Conservation (phyloP, 129 eudicot genomes). For the Helianthus tuberosus region DNA sequence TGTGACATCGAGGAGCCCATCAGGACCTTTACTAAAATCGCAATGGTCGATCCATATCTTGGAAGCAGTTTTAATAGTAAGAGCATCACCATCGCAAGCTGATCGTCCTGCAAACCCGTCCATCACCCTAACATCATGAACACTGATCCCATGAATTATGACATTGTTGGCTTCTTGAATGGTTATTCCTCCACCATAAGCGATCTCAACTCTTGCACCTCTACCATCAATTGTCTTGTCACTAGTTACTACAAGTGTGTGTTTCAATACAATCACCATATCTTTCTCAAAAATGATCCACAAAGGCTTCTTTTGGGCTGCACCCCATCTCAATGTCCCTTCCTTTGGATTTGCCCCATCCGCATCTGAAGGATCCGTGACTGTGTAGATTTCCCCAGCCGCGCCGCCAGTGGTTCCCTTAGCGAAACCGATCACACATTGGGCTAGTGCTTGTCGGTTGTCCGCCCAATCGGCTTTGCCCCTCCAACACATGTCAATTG, state of each 20-base stretch:
- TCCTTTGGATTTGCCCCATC: constrained; percentile 45
- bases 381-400: constrained; percentile 50
- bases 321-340: constrained; percentile 73
- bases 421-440: constrained; percentile 63
- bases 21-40: constrained; percentile 46
- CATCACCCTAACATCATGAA: constrained; percentile 47
- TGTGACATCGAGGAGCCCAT: constrained; percentile 75
- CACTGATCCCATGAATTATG: constrained; percentile 59
- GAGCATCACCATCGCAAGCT: constrained; percentile 72
- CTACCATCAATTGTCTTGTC: constrained; percentile 82
- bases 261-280: constrained; percentile 53
- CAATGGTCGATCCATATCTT: constrained; percentile 75
- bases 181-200: constrained; percentile 67
- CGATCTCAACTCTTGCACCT: constrained; percentile 62
- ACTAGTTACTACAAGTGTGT: constrained; percentile 48
- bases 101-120: constrained; percentile 50
- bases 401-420: constrained; percentile 57
- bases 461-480: constrained; percentile 53
- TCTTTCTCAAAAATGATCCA: constrained; percentile 62
- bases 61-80: constrained; percentile 44
- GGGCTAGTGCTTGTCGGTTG: constrained; percentile 57
- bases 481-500: constrained; percentile 74
- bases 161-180: constrained; percentile 49
- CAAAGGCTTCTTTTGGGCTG: constrained; percentile 56
- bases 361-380: constrained; percentile 59